A percentile compares a stretch with the other conserved stretches of the same genome.
phyloP scores from a whole-genome alignment of 345 rosid species.

The Sapria himalayana region DNA sequence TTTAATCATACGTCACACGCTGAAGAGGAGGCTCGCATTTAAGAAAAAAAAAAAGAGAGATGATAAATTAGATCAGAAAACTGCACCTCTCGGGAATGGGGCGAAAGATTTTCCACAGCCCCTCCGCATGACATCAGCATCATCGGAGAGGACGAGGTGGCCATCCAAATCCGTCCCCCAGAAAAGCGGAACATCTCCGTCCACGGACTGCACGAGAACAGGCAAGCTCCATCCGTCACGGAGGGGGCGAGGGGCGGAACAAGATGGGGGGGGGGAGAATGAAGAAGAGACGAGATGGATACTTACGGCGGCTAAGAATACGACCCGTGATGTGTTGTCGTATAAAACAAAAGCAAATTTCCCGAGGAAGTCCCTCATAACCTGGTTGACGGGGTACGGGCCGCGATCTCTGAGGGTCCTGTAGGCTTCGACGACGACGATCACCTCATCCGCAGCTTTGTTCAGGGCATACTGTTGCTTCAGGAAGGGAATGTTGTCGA shows the following conservation, averaged over 20 bases:
- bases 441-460: constrained; percentile 78
- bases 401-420: constrained; percentile 91
- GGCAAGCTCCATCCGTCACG: not conserved
- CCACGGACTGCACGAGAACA: constrained; percentile 43
- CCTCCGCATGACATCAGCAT: constrained; percentile 42
- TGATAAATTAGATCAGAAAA: no score
- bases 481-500: constrained; percentile 58
- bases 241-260: not conserved
- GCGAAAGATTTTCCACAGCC: constrained; percentile 89
- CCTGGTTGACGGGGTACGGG: constrained; percentile 90
- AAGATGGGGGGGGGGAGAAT: no score
- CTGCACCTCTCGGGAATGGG: constrained; percentile 80
- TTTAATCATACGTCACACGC: no score
- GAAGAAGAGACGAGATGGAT: not conserved
- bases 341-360: constrained; percentile 53
- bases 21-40: no score
- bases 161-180: constrained; percentile 86
- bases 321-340: constrained; percentile 40
- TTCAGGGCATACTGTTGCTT: constrained; percentile 88
- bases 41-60: no score
- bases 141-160: constrained; percentile 57
- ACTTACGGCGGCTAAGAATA: constrained; percentile 65
- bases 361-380: constrained; percentile 63
- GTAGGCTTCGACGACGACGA: constrained; percentile 72
- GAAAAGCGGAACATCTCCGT: constrained; percentile 65